Base-by-base conservation (phyloP, 371 early-diverging fungal species). In the Capillidium rhysosporum region DNA sequence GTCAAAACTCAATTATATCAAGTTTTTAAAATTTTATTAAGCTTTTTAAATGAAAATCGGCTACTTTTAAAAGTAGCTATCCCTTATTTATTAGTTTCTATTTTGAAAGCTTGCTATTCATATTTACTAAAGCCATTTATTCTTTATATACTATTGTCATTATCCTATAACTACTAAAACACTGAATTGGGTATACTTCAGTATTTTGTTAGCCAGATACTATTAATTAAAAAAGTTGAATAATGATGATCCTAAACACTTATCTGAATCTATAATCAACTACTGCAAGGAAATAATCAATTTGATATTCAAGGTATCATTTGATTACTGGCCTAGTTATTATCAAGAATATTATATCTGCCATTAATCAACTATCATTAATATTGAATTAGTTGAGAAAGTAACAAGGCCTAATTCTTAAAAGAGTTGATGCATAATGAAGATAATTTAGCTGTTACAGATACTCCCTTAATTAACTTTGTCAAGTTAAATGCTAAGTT, bases 291-390 rank as follows among this genome's bases (percentile, higher is more conserved):
- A 14, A 93, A 89, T 7, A 61, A 65, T 5, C 65, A 82, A 55
- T 89, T 82, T 63, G 79, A 79, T 56, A 96, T 96, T 47, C 61
- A 72, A 2, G 95, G 94, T 14, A 83, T 96, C 20, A 91, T 83
- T 0, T 90, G 86, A 57, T 75, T 84, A n/a, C 71, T 96, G 49
- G 86, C 92, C 90, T 89, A 63, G 95, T 92, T 10, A 94, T 96
- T 16, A 84, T 88, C 55, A 89, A 89, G 67, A 82, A 87, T 58
- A 74, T 77, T 49, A 79, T 82, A 14, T 84, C 83, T 1, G 83
- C 82, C 41, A 40, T 12, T 10, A 16, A 18, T 59, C 40, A 31
- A 3, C 18, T 25, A 8, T 16, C 24, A 34, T 7, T 45, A 20
- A 26, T 2, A 21, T 47, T 40, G 72, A 69, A 34, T 57, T 63